These are phyloP conservation scores for Dothiorella sarmentorum DNA, from an alignment of 2,329 filamentous ascomycete genomes.

Conservation along the genomic window DNA sequence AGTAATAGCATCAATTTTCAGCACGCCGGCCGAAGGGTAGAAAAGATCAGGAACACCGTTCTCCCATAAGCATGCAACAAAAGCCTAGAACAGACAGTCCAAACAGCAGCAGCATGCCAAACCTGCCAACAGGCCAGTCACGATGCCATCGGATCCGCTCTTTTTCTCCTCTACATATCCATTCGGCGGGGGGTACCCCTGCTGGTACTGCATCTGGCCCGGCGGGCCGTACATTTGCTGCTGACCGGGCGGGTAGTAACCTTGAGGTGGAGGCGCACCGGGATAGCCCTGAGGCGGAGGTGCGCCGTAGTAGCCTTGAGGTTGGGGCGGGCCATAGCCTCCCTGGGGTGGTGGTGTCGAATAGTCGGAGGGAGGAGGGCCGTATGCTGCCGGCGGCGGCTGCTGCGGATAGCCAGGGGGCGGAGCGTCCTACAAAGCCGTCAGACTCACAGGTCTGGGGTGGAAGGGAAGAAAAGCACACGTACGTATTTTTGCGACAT, in stretches of 20 bases:
- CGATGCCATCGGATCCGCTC: conserved; percentile 1
- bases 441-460: neutral
- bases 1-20: neutral
- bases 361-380: conserved; percentile 1
- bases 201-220: conserved; percentile 8
- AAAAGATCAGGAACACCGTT: neutral
- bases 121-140: neutral
- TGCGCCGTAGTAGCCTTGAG: neutral
- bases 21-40: neutral
- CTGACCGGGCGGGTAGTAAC: conserved; percentile 3
- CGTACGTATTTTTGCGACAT: conserved; percentile 8
- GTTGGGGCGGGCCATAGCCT: neutral
- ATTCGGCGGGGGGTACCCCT: conserved; percentile 1
- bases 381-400: conserved; percentile 7
- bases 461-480: neutral
- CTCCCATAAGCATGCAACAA: no score
- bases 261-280: neutral
- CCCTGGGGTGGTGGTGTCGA: conserved; percentile 1
- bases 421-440: neutral
- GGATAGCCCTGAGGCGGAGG: neutral
- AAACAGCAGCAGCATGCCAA: conserved; percentile 9
- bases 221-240: conserved; percentile 5
- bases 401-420: conserved; percentile 11
- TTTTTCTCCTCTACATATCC: conserved; percentile 9
- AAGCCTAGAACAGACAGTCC: conserved; percentile 5